Evolutionary conservation across 2,329 filamentous ascomycete genomes (phyloP), one percentile per base, ranked within the genome.

Genomic region (Colletotrichum siamense): DNA sequence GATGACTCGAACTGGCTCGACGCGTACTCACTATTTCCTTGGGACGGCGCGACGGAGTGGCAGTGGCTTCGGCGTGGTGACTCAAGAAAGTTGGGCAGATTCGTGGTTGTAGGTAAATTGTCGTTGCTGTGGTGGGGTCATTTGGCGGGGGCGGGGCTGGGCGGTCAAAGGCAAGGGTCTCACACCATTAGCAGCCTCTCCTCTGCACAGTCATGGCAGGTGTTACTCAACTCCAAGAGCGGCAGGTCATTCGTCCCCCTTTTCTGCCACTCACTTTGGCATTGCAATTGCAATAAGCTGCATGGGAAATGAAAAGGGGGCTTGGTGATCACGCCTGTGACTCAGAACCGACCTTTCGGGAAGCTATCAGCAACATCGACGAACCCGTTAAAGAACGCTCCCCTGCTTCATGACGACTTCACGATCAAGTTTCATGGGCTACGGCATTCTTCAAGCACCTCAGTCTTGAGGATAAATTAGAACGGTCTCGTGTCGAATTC

Each of bases 131-230:
- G 71, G 70, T 76, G 74, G 70, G 74, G 74, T 76, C 63, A 49
- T 73, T 76, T 76, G 74, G 74, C 71, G 74, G 74, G 74, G 74
- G 74, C 74, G 74, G 74, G 71, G 71, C 74, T 74, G 74, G 74
- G 74, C 74, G 74, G 74, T 76, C 74, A 76, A 76, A 65, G 32
- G 65, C 63, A 64, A 62, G 74, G 74, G 59, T 73, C 72, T 49
- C 36, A 18, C 70, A 73, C 69, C 34, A 32, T 39, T 22, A 22
- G 44, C 44, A 22, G 44, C 28, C 59, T 34, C 44, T 16, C 30
- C 16, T n/a, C 32, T 36, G 32, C 62, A 61, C 39, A 26, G 44
- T 16, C 69, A 64, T 73, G 26, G 34, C 69, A 64, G 28, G 26
- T 62, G 18, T 16, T 59, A 59, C 55, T 30, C 15, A 59, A 18